These are phyloP conservation scores for Penicillium riverlandense DNA, from an alignment of 495 filamentous ascomycete species.

Conservation along the genomic window DNA sequence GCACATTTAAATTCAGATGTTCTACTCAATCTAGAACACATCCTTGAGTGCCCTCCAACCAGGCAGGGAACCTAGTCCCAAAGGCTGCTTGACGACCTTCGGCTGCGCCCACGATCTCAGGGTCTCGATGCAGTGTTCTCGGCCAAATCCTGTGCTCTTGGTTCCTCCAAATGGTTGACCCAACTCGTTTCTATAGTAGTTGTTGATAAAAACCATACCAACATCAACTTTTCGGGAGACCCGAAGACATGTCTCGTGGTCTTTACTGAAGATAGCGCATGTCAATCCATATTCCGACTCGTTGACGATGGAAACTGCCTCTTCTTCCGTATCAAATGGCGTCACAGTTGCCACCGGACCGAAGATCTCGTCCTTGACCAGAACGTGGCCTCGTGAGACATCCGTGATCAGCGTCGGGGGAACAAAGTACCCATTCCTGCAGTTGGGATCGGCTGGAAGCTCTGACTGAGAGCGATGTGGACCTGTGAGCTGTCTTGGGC, in stretches of 20 bases:
- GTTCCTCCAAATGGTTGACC: no score
- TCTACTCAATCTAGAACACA: no score
- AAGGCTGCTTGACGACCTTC: no score
- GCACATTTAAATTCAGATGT: no score
- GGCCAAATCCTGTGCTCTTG: no score
- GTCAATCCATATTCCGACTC: conserved; percentile 61
- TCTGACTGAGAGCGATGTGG: conserved; percentile 13
- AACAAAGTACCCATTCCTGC: conserved; percentile 48
- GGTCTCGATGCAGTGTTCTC: no score
- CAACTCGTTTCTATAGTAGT: no score
- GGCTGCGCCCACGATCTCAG: no score
- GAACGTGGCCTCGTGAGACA: conserved; percentile 47
- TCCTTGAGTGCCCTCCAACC: no score
- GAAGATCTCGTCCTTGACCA: conserved; percentile 57
- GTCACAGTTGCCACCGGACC: conserved; percentile 55
- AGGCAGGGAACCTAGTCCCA: no score
- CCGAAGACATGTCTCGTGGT: conserved; percentile 52
- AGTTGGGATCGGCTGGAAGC: conserved; percentile 9
- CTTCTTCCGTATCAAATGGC: conserved; percentile 46
- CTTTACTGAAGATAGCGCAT: conserved; percentile 63
- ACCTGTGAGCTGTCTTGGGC: conserved; percentile 30
- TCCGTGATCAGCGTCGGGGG: conserved; percentile 55
- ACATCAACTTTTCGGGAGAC: conserved; percentile 54
- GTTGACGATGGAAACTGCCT: conserved; percentile 60
- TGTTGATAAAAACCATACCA: conserved; percentile 40